Conservation (phyloP, 139 green algal genomes). For the Chlamydomonas sp. region DNA sequence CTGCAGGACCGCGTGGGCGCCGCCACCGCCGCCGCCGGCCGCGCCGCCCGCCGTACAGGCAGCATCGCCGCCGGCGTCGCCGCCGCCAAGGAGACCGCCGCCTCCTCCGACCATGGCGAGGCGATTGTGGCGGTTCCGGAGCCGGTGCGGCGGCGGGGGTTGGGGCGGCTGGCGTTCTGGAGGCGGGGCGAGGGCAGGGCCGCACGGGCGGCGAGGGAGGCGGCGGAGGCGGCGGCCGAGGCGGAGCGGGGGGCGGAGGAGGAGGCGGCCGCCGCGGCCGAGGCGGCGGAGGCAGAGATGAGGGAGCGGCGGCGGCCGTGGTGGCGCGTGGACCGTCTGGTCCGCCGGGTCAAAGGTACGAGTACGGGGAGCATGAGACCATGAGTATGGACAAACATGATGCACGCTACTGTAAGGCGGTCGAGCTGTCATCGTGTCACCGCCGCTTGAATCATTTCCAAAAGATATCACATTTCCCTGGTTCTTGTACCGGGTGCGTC, state of each 20-base stretch:
- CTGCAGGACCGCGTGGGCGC: neutral
- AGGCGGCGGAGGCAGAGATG: neutral
- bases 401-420: neutral
- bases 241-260: neutral
- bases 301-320: neutral
- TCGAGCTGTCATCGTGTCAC: neutral
- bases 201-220: neutral
- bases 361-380: neutral
- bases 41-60: neutral
- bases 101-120: too few relatives aligned
- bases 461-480: neutral
- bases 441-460: neutral
- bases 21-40: neutral
- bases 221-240: neutral
- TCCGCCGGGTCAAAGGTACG: neutral
- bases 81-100: neutral
- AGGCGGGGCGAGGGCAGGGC: too few relatives aligned
- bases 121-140: too few relatives aligned
- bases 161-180: too few relatives aligned
- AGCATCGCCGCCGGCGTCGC: neutral
- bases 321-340: slow-evolving; percentile 12
- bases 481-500: neutral
- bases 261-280: neutral
- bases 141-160: too few relatives aligned
- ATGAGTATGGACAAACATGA: neutral